Base-by-base conservation (phyloP, 1,139 yeast species). In the Yamadazyma pseudoaaseri region DNA sequence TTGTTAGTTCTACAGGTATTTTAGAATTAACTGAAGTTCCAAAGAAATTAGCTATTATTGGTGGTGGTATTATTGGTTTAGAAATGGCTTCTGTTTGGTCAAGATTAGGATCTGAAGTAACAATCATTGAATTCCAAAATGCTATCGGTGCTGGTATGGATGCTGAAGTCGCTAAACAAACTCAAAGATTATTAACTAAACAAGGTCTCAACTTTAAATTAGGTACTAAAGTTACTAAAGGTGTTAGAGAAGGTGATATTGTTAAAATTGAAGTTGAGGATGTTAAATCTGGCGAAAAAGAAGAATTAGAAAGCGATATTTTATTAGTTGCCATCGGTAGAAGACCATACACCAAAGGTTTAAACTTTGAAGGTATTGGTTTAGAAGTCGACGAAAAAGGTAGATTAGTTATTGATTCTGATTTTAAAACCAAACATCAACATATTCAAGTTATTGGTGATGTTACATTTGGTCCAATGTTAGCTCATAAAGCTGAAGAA, bases 401-500 rank as follows among this genome's bases (percentile, higher is more conserved):
- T 41, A 84, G 97, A 62, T 73, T 92, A 55, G 92, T 94, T 38
- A 90, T 94, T 57, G 97, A 94, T 65, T 82, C 86, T 43, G 89
- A 92, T 71, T 92, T 78, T 78, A 84, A 86, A 69, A 86, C 98
- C 51, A 90, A 86, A 67, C 79, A 74, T 66, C 84, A 89, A 42
- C 95, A 94, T 69, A 90, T 94, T 58, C 86, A 96, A 65, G 95
- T 89, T 53, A 87, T 92, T 65, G 99, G 99, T 63, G 99, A 94
- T 60, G 97, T 83, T 41, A 94, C 98, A 30, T 92, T 86, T 52
- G 98, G 98, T 52, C 94, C 96, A 53, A 94, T 94, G 99, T 79
- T 94, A 70, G 99, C 99, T 45, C 99, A 94, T 78, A 94, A 94
- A 76, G 99, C 99, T 43, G 99, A 94, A 73, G 99, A 94, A 65